Percentiles rank a stretch among this genome's conserved stretches.
These are phyloP conservation scores for Aquanectria penicillioides DNA, from an alignment of 2,329 filamentous ascomycete genomes.

Conservation along the genomic window DNA sequence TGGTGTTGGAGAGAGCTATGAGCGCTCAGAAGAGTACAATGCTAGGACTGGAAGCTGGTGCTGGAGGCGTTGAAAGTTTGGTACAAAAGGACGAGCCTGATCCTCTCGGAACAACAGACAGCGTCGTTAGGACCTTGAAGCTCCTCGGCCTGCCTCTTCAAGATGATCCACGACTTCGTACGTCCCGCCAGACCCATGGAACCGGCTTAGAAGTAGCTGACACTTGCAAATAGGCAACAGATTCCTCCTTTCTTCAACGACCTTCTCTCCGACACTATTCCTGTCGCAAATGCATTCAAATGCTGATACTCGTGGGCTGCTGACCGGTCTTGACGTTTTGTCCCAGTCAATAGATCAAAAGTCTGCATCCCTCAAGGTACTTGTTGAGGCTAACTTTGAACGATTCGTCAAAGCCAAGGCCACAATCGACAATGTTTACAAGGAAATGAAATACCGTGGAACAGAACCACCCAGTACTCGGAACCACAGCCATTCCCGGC, in stretches of 20 bases:
- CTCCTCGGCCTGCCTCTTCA: conserved; percentile 82
- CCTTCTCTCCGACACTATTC: conserved; percentile 92
- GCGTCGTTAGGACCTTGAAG: conserved; percentile 83
- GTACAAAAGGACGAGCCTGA: conserved; percentile 94
- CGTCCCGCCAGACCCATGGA: conserved; percentile 45
- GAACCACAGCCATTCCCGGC: conserved; percentile 67
- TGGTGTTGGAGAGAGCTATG: conserved; percentile 79
- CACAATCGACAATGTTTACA: conserved; percentile 98
- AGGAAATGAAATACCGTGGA: conserved; percentile 88
- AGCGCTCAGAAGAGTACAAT: conserved; percentile 74
- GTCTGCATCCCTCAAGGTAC: conserved; percentile 92
- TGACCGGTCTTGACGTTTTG: conserved; percentile 85
- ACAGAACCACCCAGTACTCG: conserved; percentile 60
- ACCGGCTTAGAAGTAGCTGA: conserved; percentile 25
- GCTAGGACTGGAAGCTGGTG: conserved; percentile 73
- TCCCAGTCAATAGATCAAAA: conserved; percentile 97
- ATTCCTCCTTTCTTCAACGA: conserved; percentile 94
- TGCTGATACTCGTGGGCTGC: conserved; percentile 82
- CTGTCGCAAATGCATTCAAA: conserved; percentile 90
- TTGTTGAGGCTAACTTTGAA: conserved; percentile 98
- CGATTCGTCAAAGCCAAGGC: conserved; percentile 97
- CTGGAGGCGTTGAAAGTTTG: conserved; percentile 76
- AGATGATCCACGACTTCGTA: conserved; percentile 82
- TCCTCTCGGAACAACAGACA: conserved; percentile 87
- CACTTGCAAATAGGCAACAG: conserved; percentile 72